Evolutionary conservation across 192 early-diverging fungal genomes (phyloP), one percentile per base, ranked within the genome.

Genomic region (Polychytrium aggregatum): DNA sequence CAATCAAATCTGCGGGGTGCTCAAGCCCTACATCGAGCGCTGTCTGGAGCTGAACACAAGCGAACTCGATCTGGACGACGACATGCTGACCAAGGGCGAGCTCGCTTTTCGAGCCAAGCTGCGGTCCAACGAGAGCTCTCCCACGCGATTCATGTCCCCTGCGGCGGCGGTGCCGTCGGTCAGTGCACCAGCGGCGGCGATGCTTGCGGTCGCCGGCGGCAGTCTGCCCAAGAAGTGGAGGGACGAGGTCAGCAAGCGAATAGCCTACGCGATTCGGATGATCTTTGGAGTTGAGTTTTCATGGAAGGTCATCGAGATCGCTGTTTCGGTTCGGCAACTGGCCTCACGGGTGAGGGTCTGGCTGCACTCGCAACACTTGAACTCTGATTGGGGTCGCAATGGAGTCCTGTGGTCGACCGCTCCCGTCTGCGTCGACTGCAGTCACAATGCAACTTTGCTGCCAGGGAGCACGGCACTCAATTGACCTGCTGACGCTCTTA

Each of bases 221-320:
- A 48, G 34, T 25, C 25, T 48, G 13, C 25, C 34, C 35, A 46
- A 55, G 41, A 64, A 67, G 45, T 17, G 28, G 9, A 64, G 60
- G 50, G 65, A 63, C 29, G 37, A 41, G 10, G 60, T 72, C 7
- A 55, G 57, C 14, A 54, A 60, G 25, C 71, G 87, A 16, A 76
- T 93, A 24, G 87, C 85, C 17, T 87, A 90, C 56, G 85, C 74
- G 10, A 82, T 93, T 50, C 79, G 82, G 44, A 62, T 80, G 33
- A 77, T 85, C 50, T 92, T 85, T 61, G 86, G 85, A 22, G 76
- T 97, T 34, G 89, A 97, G 55, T 92, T 97, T 67, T 75, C 86
- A 4, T 85, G 81, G 79, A 71, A 82, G 40, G 82, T 87, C 2
- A 69, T 84, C 2, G 50, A 54, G 0, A 36, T 67, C 9, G 74